Evolutionary conservation across 2,329 filamentous ascomycete species (phyloP).

Genomic region (Fusarium nisikadoi): DNA sequence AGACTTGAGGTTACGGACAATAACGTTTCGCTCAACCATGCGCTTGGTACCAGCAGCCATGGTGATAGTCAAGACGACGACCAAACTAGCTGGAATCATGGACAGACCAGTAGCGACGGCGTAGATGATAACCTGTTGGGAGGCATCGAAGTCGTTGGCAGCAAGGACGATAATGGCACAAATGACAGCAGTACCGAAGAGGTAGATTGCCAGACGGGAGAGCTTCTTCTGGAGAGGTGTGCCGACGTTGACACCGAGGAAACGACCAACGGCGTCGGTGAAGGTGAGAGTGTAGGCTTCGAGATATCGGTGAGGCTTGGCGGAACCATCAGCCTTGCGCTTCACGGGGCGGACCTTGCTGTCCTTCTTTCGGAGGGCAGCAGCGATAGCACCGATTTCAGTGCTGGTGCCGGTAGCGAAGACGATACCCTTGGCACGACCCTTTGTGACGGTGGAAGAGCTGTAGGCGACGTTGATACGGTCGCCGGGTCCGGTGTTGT

Average conservation of each 20-base stretch:
- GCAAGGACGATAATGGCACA: conserved; percentile 76
- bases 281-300: conserved; percentile 60
- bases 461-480: conserved; percentile 71
- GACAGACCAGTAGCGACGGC: conserved; percentile 60
- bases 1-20: conserved; percentile 62
- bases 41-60: conserved; percentile 65
- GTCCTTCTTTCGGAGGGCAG: conserved; percentile 59
- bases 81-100: conserved; percentile 63
- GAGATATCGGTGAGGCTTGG: conserved; percentile 63
- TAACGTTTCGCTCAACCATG: conserved; percentile 64
- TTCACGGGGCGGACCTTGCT: conserved; percentile 62
- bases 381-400: conserved; percentile 71
- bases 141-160: conserved; percentile 66
- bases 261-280: conserved; percentile 68
- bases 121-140: conserved; percentile 69
- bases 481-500: conserved; percentile 61
- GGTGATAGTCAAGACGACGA: conserved; percentile 67
- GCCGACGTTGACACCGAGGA: conserved; percentile 75
- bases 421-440: conserved; percentile 69
- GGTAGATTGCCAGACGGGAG: conserved; percentile 72
- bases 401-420: conserved; percentile 71
- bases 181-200: conserved; percentile 74
- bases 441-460: conserved; percentile 70
- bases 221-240: conserved; percentile 77
- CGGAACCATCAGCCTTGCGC: conserved; percentile 62